Conservation (phyloP, 148 eudicot genomes). For the Vaccinium darrowii region DNA sequence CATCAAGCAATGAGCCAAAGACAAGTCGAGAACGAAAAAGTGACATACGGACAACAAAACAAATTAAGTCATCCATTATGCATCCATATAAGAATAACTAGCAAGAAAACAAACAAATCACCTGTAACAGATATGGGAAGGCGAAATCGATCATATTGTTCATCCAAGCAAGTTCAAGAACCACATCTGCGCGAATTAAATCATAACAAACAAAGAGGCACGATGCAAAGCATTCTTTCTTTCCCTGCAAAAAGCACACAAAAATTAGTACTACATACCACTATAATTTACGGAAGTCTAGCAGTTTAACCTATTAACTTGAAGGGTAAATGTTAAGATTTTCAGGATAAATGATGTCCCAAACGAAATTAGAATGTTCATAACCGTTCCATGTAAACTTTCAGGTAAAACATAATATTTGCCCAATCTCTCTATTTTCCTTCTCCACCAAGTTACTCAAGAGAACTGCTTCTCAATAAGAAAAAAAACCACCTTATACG, state of each 20-base stretch:
- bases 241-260: conserved; percentile 64
- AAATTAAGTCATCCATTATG: background rate
- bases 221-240: conserved; percentile 95
- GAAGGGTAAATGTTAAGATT: background rate
- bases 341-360: background rate
- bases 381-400: background rate
- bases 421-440: background rate
- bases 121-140: conserved; percentile 97
- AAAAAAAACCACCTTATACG: background rate
- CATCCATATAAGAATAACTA: background rate
- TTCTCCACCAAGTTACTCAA: background rate
- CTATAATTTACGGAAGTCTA: background rate
- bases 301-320: background rate
- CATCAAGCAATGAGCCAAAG: background rate
- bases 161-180: conserved; percentile 95
- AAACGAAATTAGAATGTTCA: background rate
- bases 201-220: conserved; percentile 96
- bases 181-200: conserved; percentile 82
- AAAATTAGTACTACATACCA: background rate
- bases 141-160: conserved; percentile 96
- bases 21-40: background rate
- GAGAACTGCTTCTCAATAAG: background rate
- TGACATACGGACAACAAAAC: background rate
- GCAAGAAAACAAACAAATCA: conserved; percentile 15
- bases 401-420: background rate